Percentiles rank a stretch among this genome's conserved stretches.
Conservation (phyloP, 1,139 yeast genomes). For the Zygoascus hellenicus region DNA sequence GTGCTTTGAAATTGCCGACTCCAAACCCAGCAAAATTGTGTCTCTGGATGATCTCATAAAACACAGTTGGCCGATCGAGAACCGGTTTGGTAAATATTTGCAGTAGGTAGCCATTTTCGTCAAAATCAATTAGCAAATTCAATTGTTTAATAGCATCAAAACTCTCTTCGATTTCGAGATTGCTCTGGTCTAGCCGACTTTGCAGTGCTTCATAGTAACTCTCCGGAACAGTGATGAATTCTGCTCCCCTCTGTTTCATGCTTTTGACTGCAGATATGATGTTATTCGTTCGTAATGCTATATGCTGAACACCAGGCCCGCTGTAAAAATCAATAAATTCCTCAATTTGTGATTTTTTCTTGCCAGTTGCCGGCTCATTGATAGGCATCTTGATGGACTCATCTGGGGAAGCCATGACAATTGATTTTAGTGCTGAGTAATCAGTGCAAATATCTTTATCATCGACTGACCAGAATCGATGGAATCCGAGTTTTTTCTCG, state of each 20-base stretch:
- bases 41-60: conserved; percentile 75
- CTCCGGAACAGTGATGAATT: conserved; percentile 55
- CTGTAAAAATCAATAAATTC: conserved; percentile 69
- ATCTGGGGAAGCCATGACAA: conserved; percentile 68
- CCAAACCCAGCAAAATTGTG: conserved; percentile 80
- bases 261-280: conserved; percentile 53
- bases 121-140: conserved; percentile 68
- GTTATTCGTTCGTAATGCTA: conserved; percentile 60
- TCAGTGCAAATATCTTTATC: conserved; percentile 66
- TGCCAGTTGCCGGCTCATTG: conserved; percentile 73
- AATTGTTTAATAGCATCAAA: conserved; percentile 40
- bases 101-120: conserved; percentile 61
- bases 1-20: conserved; percentile 76
- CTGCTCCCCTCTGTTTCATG: conserved; percentile 57
- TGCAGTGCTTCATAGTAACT: conserved; percentile 50
- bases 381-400: conserved; percentile 72
- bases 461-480: conserved; percentile 78
- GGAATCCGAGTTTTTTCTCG: conserved; percentile 62
- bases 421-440: conserved; percentile 61
- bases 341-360: conserved; percentile 67
- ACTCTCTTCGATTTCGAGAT: conserved; percentile 46
- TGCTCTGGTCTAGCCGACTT: conserved; percentile 38
- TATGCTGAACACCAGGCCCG: conserved; percentile 81
- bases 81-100: conserved; percentile 76
- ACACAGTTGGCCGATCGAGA: conserved; percentile 73